Percentiles rank a stretch among this genome's conserved stretches.
phyloP scores from a whole-genome alignment of 768 basidiomycete genomes.

The Collybiopsis luxurians region DNA sequence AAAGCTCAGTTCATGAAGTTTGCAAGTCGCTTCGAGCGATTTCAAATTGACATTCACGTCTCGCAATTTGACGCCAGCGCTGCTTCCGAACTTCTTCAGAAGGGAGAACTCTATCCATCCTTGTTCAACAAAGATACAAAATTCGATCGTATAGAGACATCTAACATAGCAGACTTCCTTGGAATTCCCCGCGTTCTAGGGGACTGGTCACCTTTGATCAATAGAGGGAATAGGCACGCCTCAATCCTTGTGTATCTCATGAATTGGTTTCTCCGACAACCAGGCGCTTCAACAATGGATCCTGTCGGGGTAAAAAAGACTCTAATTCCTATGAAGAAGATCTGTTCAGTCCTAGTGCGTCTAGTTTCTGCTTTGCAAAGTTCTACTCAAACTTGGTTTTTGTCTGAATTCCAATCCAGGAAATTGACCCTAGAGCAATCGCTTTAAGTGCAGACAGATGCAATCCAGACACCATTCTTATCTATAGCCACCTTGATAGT shows the following conservation, averaged over 20 bases:
- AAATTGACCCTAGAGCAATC: neutral
- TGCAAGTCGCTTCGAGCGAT: slow-evolving; percentile 28
- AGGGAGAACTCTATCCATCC: slow-evolving; percentile 13
- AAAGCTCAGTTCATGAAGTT: slow-evolving; percentile 37
- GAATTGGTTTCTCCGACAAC: slow-evolving; percentile 41
- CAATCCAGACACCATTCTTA: neutral
- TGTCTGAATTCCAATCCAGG: neutral
- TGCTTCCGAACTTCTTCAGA: slow-evolving; percentile 23
- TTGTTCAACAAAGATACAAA: slow-evolving; percentile 18
- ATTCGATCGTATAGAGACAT: slow-evolving; percentile 49
- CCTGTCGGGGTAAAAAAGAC: neutral
- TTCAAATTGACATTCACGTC: slow-evolving; percentile 31
- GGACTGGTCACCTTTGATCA: slow-evolving; percentile 37
- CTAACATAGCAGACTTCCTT: slow-evolving; percentile 47
- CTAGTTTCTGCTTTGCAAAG: too few relatives aligned
- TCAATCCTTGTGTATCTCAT: slow-evolving; percentile 42
- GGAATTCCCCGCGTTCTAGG: slow-evolving; percentile 31
- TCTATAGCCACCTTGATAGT: neutral
- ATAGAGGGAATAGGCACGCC: slow-evolving; percentile 22
- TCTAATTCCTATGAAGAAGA: neutral
- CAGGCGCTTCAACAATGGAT: neutral
- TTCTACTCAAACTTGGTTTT: too few relatives aligned
- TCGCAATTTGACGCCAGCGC: slow-evolving; percentile 27
- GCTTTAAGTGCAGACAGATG: neutral
- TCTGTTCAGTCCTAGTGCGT: neutral